Evolutionary conservation across 306 rosid species (phyloP).

Genomic region (Elaeagnus macrophylla): DNA sequence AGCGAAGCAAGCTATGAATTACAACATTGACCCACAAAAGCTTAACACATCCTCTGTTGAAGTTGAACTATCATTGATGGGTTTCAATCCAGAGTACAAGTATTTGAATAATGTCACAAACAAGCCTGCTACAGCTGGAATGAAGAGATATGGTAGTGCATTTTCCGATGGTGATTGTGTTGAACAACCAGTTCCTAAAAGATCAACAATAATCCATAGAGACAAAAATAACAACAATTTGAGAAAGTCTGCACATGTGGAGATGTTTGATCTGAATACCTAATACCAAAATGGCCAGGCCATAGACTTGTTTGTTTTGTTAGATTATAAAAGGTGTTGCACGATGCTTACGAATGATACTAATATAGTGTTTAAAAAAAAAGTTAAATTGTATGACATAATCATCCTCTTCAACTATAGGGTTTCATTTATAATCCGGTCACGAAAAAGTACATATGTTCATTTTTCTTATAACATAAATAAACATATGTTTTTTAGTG

Average conservation of each 20-base stretch:
- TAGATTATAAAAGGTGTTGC: too few relatives aligned
- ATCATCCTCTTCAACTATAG: too few relatives aligned
- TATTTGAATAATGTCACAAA: not conserved
- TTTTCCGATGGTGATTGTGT: constrained; percentile 38
- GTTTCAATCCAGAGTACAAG: constrained; percentile 24
- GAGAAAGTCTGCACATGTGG: constrained; percentile 20
- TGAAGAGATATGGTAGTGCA: constrained; percentile 41
- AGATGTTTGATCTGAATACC: constrained; percentile 55
- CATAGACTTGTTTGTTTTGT: constrained; percentile 63
- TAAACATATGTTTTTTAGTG: too few relatives aligned
- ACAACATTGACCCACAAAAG: constrained; percentile 18
- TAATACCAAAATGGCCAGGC: constrained; percentile 49
- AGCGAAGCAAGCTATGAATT: constrained; percentile 29
- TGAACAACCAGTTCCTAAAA: constrained; percentile 44
- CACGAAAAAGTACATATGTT: too few relatives aligned
- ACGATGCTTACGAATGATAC: too few relatives aligned
- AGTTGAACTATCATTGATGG: constrained; percentile 32
- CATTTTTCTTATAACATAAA: too few relatives aligned
- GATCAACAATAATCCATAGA: constrained; percentile 13
- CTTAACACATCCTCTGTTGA: constrained; percentile 25
- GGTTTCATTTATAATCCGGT: too few relatives aligned
- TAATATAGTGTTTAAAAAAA: too few relatives aligned
- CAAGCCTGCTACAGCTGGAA: constrained; percentile 28
- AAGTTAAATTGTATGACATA: too few relatives aligned
- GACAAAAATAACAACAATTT: constrained; percentile 19